Evolutionary conservation across 768 basidiomycete species (phyloP).

Genomic region (Plicaturopsis crispa): DNA sequence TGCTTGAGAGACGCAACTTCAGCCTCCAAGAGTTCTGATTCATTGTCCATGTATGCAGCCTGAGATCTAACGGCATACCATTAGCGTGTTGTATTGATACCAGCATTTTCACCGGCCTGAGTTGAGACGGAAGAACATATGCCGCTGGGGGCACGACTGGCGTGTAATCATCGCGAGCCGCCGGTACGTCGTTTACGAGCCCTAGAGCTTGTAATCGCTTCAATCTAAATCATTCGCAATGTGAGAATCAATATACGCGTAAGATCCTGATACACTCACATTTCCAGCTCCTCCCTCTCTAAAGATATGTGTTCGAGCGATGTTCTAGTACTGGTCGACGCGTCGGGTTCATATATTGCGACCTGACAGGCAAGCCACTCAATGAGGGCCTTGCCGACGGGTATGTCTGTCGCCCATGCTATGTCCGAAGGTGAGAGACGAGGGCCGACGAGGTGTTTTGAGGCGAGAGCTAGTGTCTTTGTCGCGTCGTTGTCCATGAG

Average conservation of each 20-base stretch:
- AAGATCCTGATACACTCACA: slow-evolving; percentile 11
- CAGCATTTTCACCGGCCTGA: slow-evolving; percentile 1
- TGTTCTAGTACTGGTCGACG: slow-evolving; percentile 5
- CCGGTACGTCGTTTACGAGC: too few relatives aligned
- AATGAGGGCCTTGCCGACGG: slow-evolving; percentile 22
- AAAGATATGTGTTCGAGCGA: slow-evolving; percentile 22
- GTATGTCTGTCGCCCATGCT: slow-evolving; percentile 23
- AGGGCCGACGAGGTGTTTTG: slow-evolving; percentile 30
- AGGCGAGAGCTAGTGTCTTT: too few relatives aligned
- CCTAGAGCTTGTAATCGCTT: too few relatives aligned
- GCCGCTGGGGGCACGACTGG: too few relatives aligned
- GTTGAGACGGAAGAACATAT: too few relatives aligned
- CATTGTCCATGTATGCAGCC: slow-evolving; percentile 15
- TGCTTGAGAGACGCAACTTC: slow-evolving; percentile 18
- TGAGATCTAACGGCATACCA: slow-evolving; percentile 13
- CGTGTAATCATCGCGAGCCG: too few relatives aligned
- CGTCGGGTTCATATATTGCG: slow-evolving; percentile 4
- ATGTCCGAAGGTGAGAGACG: slow-evolving; percentile 18
- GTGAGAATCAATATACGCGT: slow-evolving; percentile 1
- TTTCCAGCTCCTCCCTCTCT: slow-evolving; percentile 20
- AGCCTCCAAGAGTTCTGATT: slow-evolving; percentile 20
- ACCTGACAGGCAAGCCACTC: slow-evolving; percentile 26
- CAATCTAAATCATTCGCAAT: too few relatives aligned
- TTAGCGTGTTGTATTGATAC: not conserved
- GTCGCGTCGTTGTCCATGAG: too few relatives aligned